Evolutionary conservation across 352 stramenopile species (phyloP).

Genomic region (Pythium diclinum): DNA sequence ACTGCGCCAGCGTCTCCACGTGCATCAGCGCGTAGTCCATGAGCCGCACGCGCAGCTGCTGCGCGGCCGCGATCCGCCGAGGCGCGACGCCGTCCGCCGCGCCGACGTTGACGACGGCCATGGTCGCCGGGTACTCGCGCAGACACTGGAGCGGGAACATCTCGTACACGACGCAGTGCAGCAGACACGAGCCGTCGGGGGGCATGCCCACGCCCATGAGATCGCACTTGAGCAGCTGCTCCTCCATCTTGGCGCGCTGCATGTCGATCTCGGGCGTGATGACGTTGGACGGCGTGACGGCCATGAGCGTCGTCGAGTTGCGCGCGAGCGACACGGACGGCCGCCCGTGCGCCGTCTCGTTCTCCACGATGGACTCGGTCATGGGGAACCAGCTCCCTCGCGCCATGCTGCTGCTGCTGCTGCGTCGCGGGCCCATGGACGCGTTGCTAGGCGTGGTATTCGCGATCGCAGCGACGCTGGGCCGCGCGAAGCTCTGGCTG

Average conservation of each 20-base stretch:
- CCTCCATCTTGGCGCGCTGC: slow-evolving; percentile 77
- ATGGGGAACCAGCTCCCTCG: slow-evolving; percentile 66
- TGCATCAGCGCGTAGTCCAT: slow-evolving; percentile 78
- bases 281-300: slow-evolving; percentile 57
- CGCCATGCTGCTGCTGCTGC: slow-evolving; percentile 22
- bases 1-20: slow-evolving; percentile 47
- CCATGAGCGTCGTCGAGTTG: slow-evolving; percentile 44
- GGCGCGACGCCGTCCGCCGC: slow-evolving; percentile 75
- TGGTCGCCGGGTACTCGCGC: slow-evolving; percentile 59
- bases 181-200: slow-evolving; percentile 73
- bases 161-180: slow-evolving; percentile 84
- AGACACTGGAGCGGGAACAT: slow-evolving; percentile 83
- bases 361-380: slow-evolving; percentile 25
- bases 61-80: slow-evolving; percentile 57
- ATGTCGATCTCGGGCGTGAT: slow-evolving; percentile 71
- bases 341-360: slow-evolving; percentile 20
- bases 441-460: slow-evolving; percentile 29
- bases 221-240: slow-evolving; percentile 53
- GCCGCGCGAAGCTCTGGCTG: slow-evolving; percentile 55
- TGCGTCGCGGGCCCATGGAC: slow-evolving; percentile 24
- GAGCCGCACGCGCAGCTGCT: slow-evolving; percentile 59
- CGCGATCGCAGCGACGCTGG: slow-evolving; percentile 23
- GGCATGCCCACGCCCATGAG: slow-evolving; percentile 79
- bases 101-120: slow-evolving; percentile 80
- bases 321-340: slow-evolving; percentile 35